These are phyloP conservation scores for Lactifluus volemus DNA, from an alignment of 768 basidiomycete species.

Conservation along the genomic window DNA sequence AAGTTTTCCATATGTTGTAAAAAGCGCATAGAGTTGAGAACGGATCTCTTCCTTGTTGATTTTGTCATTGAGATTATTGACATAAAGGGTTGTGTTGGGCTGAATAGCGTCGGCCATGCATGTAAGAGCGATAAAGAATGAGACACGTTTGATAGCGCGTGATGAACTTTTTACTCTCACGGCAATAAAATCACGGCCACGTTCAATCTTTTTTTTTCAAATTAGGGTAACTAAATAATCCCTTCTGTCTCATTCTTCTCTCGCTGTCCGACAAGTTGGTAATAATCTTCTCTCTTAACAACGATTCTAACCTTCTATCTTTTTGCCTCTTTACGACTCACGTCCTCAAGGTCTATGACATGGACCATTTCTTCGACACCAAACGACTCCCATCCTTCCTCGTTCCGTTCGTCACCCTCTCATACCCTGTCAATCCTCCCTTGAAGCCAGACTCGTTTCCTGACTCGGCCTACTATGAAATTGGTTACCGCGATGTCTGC, in stretches of 20 bases:
- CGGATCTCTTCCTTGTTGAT: conserved; percentile 87
- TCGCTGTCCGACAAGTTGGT: too few species aligned
- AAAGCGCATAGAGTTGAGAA: conserved; percentile 74
- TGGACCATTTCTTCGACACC: conserved; percentile 17
- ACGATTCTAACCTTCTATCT: not conserved
- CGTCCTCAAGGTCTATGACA: conserved; percentile 10
- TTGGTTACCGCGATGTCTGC: conserved; percentile 71
- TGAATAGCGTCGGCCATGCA: conserved; percentile 43
- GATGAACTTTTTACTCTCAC: not conserved
- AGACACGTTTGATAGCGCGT: conserved; percentile 13
- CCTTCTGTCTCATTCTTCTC: not conserved
- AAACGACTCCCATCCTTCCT: conserved; percentile 40
- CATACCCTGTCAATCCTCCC: conserved; percentile 55
- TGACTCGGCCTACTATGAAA: conserved; percentile 57
- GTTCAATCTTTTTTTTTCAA: not conserved
- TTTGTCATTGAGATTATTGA: conserved; percentile 91
- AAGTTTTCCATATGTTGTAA: conserved; percentile 88
- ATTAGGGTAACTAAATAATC: not conserved
- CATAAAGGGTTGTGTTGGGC: conserved; percentile 82
- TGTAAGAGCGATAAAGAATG: not conserved
- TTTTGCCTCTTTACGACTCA: conserved; percentile 12
- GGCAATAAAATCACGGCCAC: not conserved
- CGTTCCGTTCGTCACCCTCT: conserved; percentile 64
- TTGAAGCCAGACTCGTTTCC: conserved; percentile 61
- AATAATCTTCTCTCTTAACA: too few species aligned